Evolutionary conservation across 2,329 filamentous ascomycete species (phyloP).

Genomic region (Paramyrothecium roridum): DNA sequence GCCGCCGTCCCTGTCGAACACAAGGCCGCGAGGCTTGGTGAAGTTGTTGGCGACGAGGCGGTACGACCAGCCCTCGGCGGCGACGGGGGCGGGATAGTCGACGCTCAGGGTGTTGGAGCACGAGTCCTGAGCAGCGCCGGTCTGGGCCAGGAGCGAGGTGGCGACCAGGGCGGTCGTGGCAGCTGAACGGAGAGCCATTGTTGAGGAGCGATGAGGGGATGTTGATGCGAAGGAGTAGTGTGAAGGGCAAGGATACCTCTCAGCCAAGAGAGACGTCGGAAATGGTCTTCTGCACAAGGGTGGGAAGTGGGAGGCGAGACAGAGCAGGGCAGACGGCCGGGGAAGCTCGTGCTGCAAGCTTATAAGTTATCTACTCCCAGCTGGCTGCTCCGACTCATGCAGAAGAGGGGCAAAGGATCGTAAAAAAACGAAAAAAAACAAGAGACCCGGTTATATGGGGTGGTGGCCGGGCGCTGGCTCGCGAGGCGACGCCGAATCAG

Average conservation of each 20-base stretch:
- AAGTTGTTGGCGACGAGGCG: constrained; percentile 39
- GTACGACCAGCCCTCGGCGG: constrained; percentile 40
- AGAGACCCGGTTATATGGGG: background rate
- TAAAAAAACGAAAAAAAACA: background rate
- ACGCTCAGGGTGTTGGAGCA: constrained; percentile 33
- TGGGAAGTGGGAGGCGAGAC: too few relatives aligned
- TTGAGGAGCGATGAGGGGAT: background rate
- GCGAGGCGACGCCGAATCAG: background rate
- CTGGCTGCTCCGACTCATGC: too few relatives aligned
- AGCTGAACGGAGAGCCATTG: constrained; percentile 4
- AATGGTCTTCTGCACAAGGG: too few relatives aligned
- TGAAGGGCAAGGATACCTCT: too few relatives aligned
- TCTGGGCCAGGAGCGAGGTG: background rate
- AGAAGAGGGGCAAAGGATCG: background rate
- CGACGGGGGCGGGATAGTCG: constrained; percentile 30
- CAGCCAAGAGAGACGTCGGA: too few relatives aligned
- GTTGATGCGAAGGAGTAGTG: background rate
- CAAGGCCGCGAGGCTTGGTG: constrained; percentile 38
- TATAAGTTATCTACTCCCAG: too few relatives aligned
- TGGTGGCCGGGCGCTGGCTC: background rate
- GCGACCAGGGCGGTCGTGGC: background rate
- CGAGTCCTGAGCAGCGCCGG: background rate
- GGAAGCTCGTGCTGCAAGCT: too few relatives aligned
- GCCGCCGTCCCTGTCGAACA: constrained; percentile 41
- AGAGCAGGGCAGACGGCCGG: too few relatives aligned